phyloP scores from a whole-genome alignment of 345 rosid genomes.

The Trapa incisa region DNA sequence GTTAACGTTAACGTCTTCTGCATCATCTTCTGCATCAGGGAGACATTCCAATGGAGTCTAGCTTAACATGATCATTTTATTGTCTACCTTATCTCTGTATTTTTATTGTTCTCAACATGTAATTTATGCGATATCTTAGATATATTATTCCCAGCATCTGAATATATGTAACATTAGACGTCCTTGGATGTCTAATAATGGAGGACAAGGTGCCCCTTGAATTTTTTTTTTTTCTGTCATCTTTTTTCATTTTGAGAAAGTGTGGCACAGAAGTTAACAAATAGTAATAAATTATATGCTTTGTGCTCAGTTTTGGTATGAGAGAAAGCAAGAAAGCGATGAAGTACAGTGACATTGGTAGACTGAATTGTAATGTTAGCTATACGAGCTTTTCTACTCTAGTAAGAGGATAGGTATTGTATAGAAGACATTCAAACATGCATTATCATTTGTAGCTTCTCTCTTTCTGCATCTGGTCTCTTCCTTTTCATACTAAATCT shows the following conservation, averaged over 20 bases:
- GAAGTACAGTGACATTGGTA: conserved; percentile 72
- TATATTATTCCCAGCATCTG: background rate
- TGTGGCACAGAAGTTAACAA: background rate
- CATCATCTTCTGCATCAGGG: background rate
- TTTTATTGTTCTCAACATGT: background rate
- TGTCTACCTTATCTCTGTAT: too few relatives aligned
- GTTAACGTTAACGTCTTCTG: background rate
- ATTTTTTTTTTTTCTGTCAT: background rate
- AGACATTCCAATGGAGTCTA: background rate
- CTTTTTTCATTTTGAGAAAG: background rate
- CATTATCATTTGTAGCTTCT: background rate
- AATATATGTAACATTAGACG: background rate
- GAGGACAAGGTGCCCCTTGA: background rate
- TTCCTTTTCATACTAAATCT: conserved; percentile 6
- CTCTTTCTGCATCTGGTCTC: background rate
- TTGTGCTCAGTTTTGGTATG: conserved; percentile 72
- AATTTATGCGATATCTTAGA: background rate
- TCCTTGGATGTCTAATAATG: background rate
- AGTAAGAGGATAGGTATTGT: conserved; percentile 53
- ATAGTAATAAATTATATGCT: background rate
- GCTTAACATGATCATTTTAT: background rate
- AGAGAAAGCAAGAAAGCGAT: conserved; percentile 95
- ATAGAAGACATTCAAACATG: background rate
- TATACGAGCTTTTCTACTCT: conserved; percentile 76
- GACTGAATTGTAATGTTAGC: conserved; percentile 76